Evolutionary conservation across 2,329 filamentous ascomycete species (phyloP), one percentile per base, ranked within the genome.

Genomic region (Thelonectria blattea): DNA sequence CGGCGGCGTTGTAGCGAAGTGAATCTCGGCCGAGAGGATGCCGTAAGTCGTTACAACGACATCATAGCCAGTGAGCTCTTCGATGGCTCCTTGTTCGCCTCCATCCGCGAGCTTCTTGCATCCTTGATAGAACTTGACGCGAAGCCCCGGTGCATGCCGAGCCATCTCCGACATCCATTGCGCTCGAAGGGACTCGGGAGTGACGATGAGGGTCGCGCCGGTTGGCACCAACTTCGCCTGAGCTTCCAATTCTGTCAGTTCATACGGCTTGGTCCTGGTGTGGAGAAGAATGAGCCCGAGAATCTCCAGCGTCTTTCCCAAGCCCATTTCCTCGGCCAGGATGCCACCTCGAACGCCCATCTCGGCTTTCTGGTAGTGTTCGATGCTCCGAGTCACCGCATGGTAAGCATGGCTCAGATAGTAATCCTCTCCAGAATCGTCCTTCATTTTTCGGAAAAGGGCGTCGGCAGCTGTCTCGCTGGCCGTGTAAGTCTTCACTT

Each of bases 271-370:
- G 76, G 53, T 43, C 7, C 71, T 72, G 15, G 73, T 60, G 70
- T 94, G 86, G 22, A 90, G 78, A 8, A 86, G 79, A n/a, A 93
- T 85, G 11, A 94, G 79, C 4, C 88, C 83, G 46, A 93, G 85
- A 2, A 91, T 80, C 75, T 94, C 91, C 3, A 93, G 80, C 0
- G 91, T 94, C 73, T 94, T 94, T 1, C 91, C 91, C 1, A 94
- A 78, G 0, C 91, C 91, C 91, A 94, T 94, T 73, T 94, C 91
- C 70, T 94, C 91, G 0, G 90, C 87, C 5, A 94, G 77, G 49
- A 92, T 88, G 0, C 90, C 90, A 12, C 87, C 85, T 47, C 75
- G 81, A 11, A 85, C 59, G 0, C 67, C 64, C n/a, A 72, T 71
- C 52, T 84, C 76, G 20, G 73, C 60, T 46, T 77, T 71, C 34